Percentiles rank a stretch among this genome's conserved stretches.
phyloP scores from a whole-genome alignment of 352 stramenopile species.

The Globisporangium nunn region DNA sequence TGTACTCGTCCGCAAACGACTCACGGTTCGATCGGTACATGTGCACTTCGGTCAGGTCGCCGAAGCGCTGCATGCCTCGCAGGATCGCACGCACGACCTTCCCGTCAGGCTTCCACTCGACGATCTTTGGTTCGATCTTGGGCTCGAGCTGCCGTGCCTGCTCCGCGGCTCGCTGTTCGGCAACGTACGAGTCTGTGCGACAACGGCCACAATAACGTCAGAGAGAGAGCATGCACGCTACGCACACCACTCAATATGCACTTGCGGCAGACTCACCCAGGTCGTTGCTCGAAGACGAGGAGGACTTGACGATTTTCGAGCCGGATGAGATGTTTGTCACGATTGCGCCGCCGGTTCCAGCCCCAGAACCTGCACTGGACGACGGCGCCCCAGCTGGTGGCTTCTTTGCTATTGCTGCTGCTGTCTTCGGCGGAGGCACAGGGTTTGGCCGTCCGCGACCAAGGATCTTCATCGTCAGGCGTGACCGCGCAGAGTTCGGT shows the following conservation, averaged over 20 bases:
- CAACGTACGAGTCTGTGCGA: conserved; percentile 17
- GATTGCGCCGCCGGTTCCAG: conserved; percentile 12
- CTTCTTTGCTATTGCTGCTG: conserved; percentile 30
- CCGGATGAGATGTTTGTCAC: conserved; percentile 58
- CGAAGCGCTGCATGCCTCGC: conserved; percentile 66
- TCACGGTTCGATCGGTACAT: conserved; percentile 34
- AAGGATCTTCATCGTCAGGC: conserved; percentile 71
- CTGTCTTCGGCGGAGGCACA: conserved; percentile 19
- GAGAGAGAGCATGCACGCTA: background rate
- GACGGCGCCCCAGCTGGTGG: background rate
- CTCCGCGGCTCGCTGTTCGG: conserved; percentile 16
- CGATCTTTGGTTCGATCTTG: conserved; percentile 29
- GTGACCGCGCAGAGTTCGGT: conserved; percentile 56
- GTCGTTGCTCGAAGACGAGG: conserved; percentile 17
- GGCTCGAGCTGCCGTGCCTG: conserved; percentile 34
- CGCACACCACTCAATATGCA: background rate
- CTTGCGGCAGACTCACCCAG: conserved; percentile 10
- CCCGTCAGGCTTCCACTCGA: conserved; percentile 40
- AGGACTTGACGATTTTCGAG: conserved; percentile 33
- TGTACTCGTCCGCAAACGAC: conserved; percentile 73
- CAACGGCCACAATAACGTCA: background rate
- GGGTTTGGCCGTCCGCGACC: conserved; percentile 45
- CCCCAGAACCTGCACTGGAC: conserved; percentile 4
- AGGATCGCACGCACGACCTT: conserved; percentile 70
- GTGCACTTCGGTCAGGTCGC: conserved; percentile 67